Evolutionary conservation across 2,329 filamentous ascomycete species (phyloP).

Genomic region (Phaeosphaeriaceae sp.): DNA sequence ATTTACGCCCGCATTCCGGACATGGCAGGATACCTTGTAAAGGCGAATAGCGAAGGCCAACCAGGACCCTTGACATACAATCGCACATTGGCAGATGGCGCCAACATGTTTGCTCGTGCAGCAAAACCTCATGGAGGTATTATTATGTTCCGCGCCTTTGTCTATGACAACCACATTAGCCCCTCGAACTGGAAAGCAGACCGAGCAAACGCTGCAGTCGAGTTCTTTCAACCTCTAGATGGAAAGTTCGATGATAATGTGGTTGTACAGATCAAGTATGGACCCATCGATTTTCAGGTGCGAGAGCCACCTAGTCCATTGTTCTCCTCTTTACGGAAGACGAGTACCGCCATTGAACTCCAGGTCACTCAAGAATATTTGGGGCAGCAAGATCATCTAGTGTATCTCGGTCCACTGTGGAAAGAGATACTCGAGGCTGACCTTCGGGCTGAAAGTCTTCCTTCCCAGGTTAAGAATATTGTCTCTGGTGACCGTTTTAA

Average conservation of each 20-base stretch:
- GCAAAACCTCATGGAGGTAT: constrained; percentile 93
- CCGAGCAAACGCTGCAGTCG: constrained; percentile 71
- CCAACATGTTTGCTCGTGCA: constrained; percentile 77
- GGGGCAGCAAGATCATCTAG: constrained; percentile 71
- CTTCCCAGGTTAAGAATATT: constrained; percentile 65
- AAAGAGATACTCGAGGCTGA: constrained; percentile 72
- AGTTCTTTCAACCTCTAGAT: constrained; percentile 70
- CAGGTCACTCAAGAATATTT: constrained; percentile 74
- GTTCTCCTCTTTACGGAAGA: constrained; percentile 60
- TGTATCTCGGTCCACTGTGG: constrained; percentile 73
- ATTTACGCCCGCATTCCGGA: constrained; percentile 69
- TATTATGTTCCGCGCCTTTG: constrained; percentile 75
- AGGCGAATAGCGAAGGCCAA: constrained; percentile 75
- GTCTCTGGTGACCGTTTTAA: constrained; percentile 66
- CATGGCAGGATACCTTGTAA: constrained; percentile 72
- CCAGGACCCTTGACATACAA: constrained; percentile 73
- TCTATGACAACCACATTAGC: constrained; percentile 67
- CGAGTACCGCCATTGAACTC: constrained; percentile 65
- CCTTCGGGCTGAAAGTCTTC: constrained; percentile 63
- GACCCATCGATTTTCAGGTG: constrained; percentile 76
- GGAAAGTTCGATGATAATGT: constrained; percentile 73
- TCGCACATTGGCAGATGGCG: constrained; percentile 70
- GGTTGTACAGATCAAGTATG: constrained; percentile 75
- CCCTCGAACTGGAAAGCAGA: constrained; percentile 69
- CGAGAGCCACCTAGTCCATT: constrained; percentile 71